Evolutionary conservation across 163 green algal species (phyloP).

Genomic region (Scenedesmus sp.): DNA sequence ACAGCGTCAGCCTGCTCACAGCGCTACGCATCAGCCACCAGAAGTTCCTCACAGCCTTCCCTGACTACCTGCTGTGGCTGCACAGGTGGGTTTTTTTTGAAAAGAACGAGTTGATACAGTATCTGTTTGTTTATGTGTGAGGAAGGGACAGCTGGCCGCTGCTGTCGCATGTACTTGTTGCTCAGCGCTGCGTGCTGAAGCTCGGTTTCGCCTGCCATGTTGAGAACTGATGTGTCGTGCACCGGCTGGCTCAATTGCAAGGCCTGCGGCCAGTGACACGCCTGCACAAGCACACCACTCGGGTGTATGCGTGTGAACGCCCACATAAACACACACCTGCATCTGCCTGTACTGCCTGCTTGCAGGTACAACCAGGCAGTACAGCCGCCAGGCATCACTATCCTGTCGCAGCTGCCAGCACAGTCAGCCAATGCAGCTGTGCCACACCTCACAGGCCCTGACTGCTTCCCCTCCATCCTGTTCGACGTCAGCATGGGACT

Average conservation of each 20-base stretch:
- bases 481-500: constrained; percentile 9
- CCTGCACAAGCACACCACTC: too few species aligned
- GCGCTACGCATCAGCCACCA: not conserved
- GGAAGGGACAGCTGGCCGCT: not conserved
- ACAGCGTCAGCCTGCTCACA: not conserved
- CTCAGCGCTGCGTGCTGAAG: not conserved
- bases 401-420: not conserved
- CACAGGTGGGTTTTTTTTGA: not conserved
- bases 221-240: not conserved
- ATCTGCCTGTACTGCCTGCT: not conserved
- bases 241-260: not conserved
- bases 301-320: not conserved
- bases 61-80: constrained; percentile 21
- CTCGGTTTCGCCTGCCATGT: not conserved
- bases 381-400: not conserved
- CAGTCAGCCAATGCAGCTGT: not conserved
- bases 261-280: too few species aligned
- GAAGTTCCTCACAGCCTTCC: constrained; percentile 1
- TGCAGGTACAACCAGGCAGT: constrained; percentile 40
- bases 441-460: not conserved
- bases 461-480: constrained; percentile 1
- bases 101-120: too few species aligned
- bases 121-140: too few species aligned
- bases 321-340: not conserved
- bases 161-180: not conserved